Base-by-base conservation (phyloP, 208 protist species). In the Acanthamoeba triangularis region DNA sequence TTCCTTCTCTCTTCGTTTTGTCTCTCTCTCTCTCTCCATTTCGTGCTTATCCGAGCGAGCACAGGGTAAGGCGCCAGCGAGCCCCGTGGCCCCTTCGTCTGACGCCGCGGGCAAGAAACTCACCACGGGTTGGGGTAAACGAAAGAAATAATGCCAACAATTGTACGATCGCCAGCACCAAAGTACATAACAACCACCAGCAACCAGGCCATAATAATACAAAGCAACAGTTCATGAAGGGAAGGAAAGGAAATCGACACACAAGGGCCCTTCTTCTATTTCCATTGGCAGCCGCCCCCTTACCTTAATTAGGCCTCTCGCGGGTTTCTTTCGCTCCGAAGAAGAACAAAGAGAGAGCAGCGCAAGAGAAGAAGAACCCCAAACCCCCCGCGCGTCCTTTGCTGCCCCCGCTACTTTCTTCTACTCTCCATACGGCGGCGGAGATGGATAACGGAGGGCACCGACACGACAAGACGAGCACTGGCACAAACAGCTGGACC, bases 121-220 rank as follows among this genome's bases (percentile, higher is more conserved):
- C 30, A 80, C 72, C 72, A 80, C 72, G 72, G 72, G 72, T 28
- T 80, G 72, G 72, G 72, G 72, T 20, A 80, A 80, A 25, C 72
- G 72, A 7, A 80, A 80, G 72, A 80, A 80, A 30, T 80, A 13
- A 25, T 61, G 16, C 54, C 11, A n/a, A n/a, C n/a, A n/a, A n/a
- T n/a, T n/a, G n/a, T n/a, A n/a, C n/a, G n/a, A n/a, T n/a, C n/a
- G n/a, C n/a, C n/a, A n/a, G n/a, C n/a, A n/a, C 16, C 16, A 67
- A 20, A 0, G 61, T 23, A n/a, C 61, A 67, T 67, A 67, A 61
- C 7, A 61, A 61, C 16, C 37, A 41, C 37, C 37, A 41, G 3
- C 54, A 61, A 61, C 3, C 54, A 23, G 7, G 16, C 16, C 1
- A 23, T 6, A 25, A 13, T 16, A 25, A n/a, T n/a, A n/a, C n/a